Base-by-base conservation (phyloP, 805 yeast genomes). In the Blastobotrys parvus region DNA sequence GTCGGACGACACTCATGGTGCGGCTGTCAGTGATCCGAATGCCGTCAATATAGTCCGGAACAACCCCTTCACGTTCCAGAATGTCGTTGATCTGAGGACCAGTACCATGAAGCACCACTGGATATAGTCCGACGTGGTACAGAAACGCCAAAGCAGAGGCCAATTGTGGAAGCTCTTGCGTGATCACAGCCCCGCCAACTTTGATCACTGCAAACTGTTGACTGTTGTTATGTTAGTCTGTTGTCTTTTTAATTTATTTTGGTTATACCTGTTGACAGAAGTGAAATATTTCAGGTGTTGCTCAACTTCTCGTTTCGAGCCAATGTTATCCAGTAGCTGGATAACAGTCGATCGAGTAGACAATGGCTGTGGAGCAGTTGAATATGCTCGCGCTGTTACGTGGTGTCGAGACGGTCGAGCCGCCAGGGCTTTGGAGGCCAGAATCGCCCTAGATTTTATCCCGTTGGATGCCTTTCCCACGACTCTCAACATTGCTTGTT, bases 141-240 rank as follows among this genome's bases (percentile, higher is more conserved):
- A 92, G 70, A 65, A 92, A 92, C 3, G 97, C 97, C 50, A 92
- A 71, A 58, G 97, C 89, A 0, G 95, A 85, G 0, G 98, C 98
- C 54, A 92, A 70, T 66, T 90, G 95, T 7, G 88, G 83, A 50
- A 92, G 69, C 56, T 90, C 92, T 54, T 92, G 94, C 38, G 97
- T 90, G 63, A 92, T 92, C 57, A 92, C 90, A 31, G 98, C 99
- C 51, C 99, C 99, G 33, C 99, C 99, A 35, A 92, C 98, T 63
- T 92, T 92, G 65, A 92, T 92, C 35, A 92, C 96, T 2, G 99
- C 99, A 58, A 92, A 92, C 59, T 92, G 97, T 62, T 92, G 97
- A 45, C 52, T 54, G 50, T n/a, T n/a, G n/a, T n/a, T n/a, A n/a
- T n/a, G n/a, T n/a, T n/a, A n/a, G n/a, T n/a, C n/a, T n/a, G n/a